Evolutionary conservation across 23 red algal genomes (phyloP).

Genomic region (Chondrus crispus): DNA sequence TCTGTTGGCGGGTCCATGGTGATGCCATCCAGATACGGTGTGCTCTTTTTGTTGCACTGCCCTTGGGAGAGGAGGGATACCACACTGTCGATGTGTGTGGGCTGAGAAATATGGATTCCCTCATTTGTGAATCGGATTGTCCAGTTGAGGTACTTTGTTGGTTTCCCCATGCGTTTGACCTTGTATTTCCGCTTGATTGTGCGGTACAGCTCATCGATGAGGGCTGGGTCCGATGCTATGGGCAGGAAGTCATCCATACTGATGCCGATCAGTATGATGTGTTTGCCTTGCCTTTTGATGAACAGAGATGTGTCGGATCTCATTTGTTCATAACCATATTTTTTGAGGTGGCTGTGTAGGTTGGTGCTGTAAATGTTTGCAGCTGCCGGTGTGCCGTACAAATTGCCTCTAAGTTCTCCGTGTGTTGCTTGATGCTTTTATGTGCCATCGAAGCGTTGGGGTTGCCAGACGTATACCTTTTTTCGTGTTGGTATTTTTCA

Average conservation of each 20-base stretch:
- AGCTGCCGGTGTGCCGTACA: slow-evolving; percentile 8
- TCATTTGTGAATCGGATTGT: background rate
- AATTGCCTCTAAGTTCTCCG: background rate
- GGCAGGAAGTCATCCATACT: background rate
- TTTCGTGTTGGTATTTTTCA: background rate
- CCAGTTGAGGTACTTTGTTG: background rate
- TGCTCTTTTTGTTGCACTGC: background rate
- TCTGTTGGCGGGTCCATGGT: background rate
- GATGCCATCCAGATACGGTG: background rate
- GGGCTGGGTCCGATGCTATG: background rate
- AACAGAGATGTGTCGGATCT: background rate
- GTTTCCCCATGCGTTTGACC: background rate
- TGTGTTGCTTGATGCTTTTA: background rate
- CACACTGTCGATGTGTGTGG: background rate
- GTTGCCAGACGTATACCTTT: background rate
- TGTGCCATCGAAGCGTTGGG: background rate
- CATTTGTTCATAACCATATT: background rate
- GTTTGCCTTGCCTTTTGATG: background rate
- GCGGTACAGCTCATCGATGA: background rate
- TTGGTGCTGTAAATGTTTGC: background rate
- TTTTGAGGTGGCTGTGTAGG: background rate
- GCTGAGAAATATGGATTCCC: background rate
- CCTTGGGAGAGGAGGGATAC: background rate
- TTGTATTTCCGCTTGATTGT: background rate
- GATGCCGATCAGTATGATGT: background rate